Evolutionary conservation across 306 rosid genomes (phyloP).

Genomic region (Ziziphus jujuba): DNA sequence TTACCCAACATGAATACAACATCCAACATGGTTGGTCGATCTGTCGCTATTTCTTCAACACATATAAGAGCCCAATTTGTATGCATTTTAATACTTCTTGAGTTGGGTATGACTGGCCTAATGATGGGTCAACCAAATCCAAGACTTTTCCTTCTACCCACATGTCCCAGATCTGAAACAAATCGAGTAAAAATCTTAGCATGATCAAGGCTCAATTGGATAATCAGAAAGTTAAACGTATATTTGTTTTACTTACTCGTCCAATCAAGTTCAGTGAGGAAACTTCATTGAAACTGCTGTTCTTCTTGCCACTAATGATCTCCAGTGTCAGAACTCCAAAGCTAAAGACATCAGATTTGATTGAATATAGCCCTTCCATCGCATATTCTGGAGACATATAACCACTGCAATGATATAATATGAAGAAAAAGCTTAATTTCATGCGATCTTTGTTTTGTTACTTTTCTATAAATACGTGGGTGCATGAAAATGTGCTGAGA

Average conservation of each 20-base stretch:
- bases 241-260: conserved; percentile 20
- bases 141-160: conserved; percentile 29
- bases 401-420: conserved; percentile 25
- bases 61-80: conserved; percentile 41
- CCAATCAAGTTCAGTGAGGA: conserved; percentile 34
- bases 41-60: conserved; percentile 36
- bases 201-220: neutral
- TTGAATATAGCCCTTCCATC: conserved; percentile 36
- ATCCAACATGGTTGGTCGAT: conserved; percentile 52
- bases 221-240: neutral
- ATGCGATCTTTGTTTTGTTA: neutral
- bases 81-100: conserved; percentile 31
- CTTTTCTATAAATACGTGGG: neutral
- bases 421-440: neutral
- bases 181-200: neutral
- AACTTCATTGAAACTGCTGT: conserved; percentile 25
- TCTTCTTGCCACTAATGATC: conserved; percentile 31
- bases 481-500: conserved; percentile 8
- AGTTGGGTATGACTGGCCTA: conserved; percentile 12
- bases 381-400: conserved; percentile 42
- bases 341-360: conserved; percentile 35
- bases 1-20: conserved; percentile 53
- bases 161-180: conserved; percentile 37
- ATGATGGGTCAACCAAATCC: conserved; percentile 25
- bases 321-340: conserved; percentile 34